Evolutionary conservation across 768 basidiomycete species (phyloP).

Genomic region (Podaxis sp.): DNA sequence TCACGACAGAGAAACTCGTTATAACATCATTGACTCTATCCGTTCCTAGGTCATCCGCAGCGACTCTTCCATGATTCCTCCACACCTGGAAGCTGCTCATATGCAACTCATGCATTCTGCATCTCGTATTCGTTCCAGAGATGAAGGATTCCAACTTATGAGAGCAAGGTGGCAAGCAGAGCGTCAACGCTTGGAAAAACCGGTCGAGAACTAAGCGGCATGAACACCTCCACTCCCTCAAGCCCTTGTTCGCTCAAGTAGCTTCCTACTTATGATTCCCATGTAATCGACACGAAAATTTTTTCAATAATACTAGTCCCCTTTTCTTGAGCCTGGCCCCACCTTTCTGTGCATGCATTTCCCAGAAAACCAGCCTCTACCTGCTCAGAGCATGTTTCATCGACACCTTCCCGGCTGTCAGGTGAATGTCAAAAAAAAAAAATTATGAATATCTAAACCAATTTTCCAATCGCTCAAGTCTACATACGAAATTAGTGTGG

Average conservation of each 20-base stretch:
- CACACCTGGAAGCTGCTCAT: slow-evolving; percentile 61
- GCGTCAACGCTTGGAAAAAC: slow-evolving; percentile 28
- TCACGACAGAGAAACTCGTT: background rate
- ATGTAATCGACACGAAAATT: background rate
- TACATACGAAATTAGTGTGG: slow-evolving; percentile 12
- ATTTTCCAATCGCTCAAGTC: slow-evolving; percentile 1
- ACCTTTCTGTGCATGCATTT: background rate
- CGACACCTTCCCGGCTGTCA: background rate
- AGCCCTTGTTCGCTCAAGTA: background rate
- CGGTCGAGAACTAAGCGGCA: slow-evolving; percentile 10
- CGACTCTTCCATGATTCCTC: slow-evolving; percentile 53
- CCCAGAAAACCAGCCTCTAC: background rate
- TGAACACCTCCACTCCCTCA: background rate
- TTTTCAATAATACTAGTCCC: background rate
- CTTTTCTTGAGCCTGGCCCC: background rate
- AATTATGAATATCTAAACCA: background rate
- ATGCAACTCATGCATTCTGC: slow-evolving; percentile 52
- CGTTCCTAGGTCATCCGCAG: slow-evolving; percentile 79
- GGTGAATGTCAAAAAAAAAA: background rate
- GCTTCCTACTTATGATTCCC: background rate
- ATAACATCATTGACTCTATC: slow-evolving; percentile 8
- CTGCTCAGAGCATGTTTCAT: background rate
- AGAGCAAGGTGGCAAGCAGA: slow-evolving; percentile 74
- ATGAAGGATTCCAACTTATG: slow-evolving; percentile 68
- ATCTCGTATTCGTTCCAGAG: slow-evolving; percentile 49